Conservation (phyloP, 2,329 filamentous ascomycete species). For the Juglanconis oblonga region DNA sequence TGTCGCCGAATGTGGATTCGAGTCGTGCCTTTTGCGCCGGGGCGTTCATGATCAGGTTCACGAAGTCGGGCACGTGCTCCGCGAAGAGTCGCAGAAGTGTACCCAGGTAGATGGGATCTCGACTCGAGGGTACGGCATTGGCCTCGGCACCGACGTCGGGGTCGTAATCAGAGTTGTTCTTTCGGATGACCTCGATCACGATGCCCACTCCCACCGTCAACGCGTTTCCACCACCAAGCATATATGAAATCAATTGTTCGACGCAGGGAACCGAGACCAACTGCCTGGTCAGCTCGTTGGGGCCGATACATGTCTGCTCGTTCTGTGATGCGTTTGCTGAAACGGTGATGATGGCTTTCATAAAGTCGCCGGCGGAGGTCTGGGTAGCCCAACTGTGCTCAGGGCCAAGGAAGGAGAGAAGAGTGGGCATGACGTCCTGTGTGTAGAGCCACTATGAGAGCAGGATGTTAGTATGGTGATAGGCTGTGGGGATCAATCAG, state of each 20-base stretch:
- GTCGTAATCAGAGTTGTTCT: slow-evolving; percentile 99
- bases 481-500: not conserved
- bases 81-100: slow-evolving; percentile 87
- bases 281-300: slow-evolving; percentile 93
- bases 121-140: slow-evolving; percentile 74
- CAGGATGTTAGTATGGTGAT: not conserved
- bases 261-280: slow-evolving; percentile 85
- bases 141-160: slow-evolving; percentile 82
- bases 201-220: slow-evolving; percentile 96
- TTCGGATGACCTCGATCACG: slow-evolving; percentile 96
- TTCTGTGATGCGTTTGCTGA: slow-evolving; percentile 97
- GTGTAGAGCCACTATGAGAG: slow-evolving; percentile 77
- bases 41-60: slow-evolving; percentile 80
- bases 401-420: slow-evolving; percentile 83
- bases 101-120: slow-evolving; percentile 94
- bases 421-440: slow-evolving; percentile 79
- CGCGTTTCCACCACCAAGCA: slow-evolving; percentile 91
- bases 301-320: slow-evolving; percentile 97
- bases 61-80: slow-evolving; percentile 88
- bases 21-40: slow-evolving; percentile 71
- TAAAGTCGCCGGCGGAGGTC: slow-evolving; percentile 93
- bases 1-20: slow-evolving; percentile 83
- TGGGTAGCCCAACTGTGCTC: slow-evolving; percentile 87
- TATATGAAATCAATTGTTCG: slow-evolving; percentile 80
- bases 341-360: slow-evolving; percentile 98